These are phyloP conservation scores for Actinidia polygama DNA, from an alignment of 179 eudicot species.

Conservation along the genomic window DNA sequence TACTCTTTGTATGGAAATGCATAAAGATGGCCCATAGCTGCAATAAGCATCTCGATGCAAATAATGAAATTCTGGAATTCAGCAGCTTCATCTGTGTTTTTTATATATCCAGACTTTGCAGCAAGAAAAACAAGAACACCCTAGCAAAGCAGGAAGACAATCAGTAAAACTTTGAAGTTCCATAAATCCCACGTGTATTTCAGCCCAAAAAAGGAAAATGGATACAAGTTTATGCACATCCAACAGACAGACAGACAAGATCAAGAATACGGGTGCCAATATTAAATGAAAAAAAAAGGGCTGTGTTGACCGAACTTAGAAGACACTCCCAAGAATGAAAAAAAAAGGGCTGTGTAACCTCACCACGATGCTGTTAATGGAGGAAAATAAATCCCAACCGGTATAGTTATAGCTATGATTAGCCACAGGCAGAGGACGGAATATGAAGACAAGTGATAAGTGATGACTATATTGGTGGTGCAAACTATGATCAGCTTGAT, in stretches of 20 bases:
- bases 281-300: not conserved
- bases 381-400: not conserved
- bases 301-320: not conserved
- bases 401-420: not conserved
- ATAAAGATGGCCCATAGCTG: constrained; percentile 88
- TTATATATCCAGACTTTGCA: constrained; percentile 81
- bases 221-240: not conserved
- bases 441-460: too few species aligned
- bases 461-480: not conserved
- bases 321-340: not conserved
- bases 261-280: not conserved
- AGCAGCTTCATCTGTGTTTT: constrained; percentile 81
- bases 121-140: constrained; percentile 95
- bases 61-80: constrained; percentile 81
- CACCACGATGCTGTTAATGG: not conserved
- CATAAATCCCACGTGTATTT: not conserved
- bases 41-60: constrained; percentile 97
- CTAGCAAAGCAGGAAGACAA: constrained; percentile 37
- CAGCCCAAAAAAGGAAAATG: not conserved
- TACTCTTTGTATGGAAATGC: constrained; percentile 99
- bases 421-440: too few species aligned
- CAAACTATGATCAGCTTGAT: not conserved
- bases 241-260: not conserved
- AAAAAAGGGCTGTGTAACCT: not conserved
- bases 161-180: constrained; percentile 9